Conservation (phyloP, 2,329 filamentous ascomycete species). For the Nakataea oryzae region DNA sequence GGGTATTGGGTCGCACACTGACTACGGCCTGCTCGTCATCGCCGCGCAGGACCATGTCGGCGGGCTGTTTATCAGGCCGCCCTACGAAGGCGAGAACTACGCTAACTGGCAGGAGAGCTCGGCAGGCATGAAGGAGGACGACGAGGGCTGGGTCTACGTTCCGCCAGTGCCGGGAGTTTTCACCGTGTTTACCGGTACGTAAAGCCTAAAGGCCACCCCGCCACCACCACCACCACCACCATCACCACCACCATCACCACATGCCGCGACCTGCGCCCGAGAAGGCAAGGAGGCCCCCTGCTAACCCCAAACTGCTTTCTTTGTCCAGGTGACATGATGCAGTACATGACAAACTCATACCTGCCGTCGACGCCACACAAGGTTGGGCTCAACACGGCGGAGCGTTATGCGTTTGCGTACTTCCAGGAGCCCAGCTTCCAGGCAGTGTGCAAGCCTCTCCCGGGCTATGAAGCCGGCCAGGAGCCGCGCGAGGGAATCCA, state of each 20-base stretch:
- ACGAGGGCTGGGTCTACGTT: conserved; percentile 35
- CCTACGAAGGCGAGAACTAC: conserved; percentile 24
- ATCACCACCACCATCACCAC: too few relatives aligned
- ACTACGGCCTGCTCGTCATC: conserved; percentile 40
- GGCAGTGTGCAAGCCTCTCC: conserved; percentile 29
- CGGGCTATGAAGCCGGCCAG: conserved; percentile 22
- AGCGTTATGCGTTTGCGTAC: conserved; percentile 38
- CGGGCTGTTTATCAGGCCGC: conserved; percentile 35
- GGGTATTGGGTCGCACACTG: conserved; percentile 40
- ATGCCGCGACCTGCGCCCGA: too few relatives aligned
- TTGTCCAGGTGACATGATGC: conserved; percentile 35
- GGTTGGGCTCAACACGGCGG: conserved; percentile 34
- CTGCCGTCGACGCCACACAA: conserved; percentile 39
- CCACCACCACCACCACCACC: background rate
- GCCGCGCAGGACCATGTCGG: conserved; percentile 38
- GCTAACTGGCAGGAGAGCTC: conserved; percentile 35
- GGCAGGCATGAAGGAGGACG: conserved; percentile 31
- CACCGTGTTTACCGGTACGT: conserved; percentile 32
- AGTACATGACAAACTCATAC: conserved; percentile 34
- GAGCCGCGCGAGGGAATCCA: conserved; percentile 27
- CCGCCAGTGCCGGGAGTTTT: conserved; percentile 31
- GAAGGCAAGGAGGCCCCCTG: too few relatives aligned
- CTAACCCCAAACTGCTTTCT: conserved; percentile 9
- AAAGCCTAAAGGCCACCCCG: conserved; percentile 14
- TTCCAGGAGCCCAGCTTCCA: conserved; percentile 41